A percentile compares a stretch with the other conserved stretches of the same genome.
These are phyloP conservation scores for Aspergillus ruber DNA, from an alignment of 2,329 filamentous ascomycete species.

Conservation along the genomic window DNA sequence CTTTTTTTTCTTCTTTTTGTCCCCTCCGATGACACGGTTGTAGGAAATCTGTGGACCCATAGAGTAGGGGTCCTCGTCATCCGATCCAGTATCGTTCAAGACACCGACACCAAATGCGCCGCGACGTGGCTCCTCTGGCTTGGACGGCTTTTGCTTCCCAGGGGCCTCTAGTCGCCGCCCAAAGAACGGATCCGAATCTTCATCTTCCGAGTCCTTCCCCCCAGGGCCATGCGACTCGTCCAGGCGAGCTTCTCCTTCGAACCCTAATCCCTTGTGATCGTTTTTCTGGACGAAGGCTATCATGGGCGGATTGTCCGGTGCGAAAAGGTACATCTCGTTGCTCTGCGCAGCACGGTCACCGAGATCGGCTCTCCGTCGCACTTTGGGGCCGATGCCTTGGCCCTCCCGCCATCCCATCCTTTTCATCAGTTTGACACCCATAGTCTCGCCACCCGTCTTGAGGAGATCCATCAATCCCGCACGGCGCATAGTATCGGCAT, in stretches of 20 bases:
- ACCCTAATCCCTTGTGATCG: constrained; percentile 43
- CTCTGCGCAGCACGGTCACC: constrained; percentile 45
- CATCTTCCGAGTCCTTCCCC: constrained; percentile 17
- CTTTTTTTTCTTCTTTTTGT: constrained; percentile 73
- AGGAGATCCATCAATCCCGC: constrained; percentile 66
- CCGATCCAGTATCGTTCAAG: constrained; percentile 86
- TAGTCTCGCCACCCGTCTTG: constrained; percentile 67
- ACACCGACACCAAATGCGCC: constrained; percentile 81
- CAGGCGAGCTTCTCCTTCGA: constrained; percentile 35
- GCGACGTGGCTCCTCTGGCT: constrained; percentile 50
- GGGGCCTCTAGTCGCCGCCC: constrained; percentile 24
- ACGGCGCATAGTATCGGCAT: constrained; percentile 46
- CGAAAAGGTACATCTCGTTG: constrained; percentile 65
- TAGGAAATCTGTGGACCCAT: constrained; percentile 87
- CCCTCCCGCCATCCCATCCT: constrained; percentile 96
- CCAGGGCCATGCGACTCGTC: constrained; percentile 12
- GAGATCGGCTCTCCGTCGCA: constrained; percentile 66
- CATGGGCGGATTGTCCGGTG: constrained; percentile 71
- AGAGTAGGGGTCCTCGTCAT: constrained; percentile 91
- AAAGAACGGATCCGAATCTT: constrained; percentile 31
- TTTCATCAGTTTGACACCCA: constrained; percentile 76
- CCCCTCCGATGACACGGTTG: constrained; percentile 70
- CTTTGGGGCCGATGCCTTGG: constrained; percentile 84
- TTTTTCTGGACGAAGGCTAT: constrained; percentile 43
- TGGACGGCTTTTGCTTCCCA: constrained; percentile 34